Evolutionary conservation across 2,329 filamentous ascomycete species (phyloP).

Genomic region (Colletotrichum higginsianum): DNA sequence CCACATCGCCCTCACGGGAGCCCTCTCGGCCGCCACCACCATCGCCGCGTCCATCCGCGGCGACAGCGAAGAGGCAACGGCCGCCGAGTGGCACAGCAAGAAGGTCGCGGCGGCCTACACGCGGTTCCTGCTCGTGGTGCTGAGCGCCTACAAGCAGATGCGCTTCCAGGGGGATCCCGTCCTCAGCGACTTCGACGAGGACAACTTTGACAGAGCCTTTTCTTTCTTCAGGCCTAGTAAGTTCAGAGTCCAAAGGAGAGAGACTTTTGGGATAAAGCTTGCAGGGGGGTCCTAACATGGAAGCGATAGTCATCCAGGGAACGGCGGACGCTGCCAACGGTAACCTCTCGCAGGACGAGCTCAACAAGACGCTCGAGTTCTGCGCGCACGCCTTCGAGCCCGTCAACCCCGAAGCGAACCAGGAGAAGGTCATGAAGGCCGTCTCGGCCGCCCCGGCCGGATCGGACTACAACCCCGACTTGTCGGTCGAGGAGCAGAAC

Average conservation of each 20-base stretch:
- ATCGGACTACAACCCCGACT: no score
- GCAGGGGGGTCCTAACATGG: background rate
- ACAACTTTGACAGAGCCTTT: constrained; percentile 60
- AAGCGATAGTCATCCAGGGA: constrained; percentile 55
- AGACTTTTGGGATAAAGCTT: no score
- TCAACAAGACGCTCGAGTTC: constrained; percentile 53
- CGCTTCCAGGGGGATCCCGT: constrained; percentile 48
- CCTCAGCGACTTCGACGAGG: constrained; percentile 58
- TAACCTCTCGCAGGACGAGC: constrained; percentile 50
- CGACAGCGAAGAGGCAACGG: constrained; percentile 54
- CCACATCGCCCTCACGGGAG: constrained; percentile 60
- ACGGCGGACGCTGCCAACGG: constrained; percentile 48
- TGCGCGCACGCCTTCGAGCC: constrained; percentile 50
- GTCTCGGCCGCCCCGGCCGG: no score
- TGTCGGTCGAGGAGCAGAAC: constrained; percentile 27
- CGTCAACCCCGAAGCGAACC: constrained; percentile 2
- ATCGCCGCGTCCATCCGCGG: constrained; percentile 57
- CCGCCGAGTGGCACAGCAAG: constrained; percentile 58
- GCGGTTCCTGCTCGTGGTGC: constrained; percentile 61
- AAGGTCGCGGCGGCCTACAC: constrained; percentile 63
- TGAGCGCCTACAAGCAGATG: constrained; percentile 49
- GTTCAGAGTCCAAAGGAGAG: constrained; percentile 33
- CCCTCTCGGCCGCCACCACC: constrained; percentile 61
- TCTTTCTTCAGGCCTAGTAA: constrained; percentile 56
- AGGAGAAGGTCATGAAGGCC: constrained; percentile 17